Base-by-base conservation (phyloP, 2,329 filamentous ascomycete genomes). In the Remersonia thermophila region DNA sequence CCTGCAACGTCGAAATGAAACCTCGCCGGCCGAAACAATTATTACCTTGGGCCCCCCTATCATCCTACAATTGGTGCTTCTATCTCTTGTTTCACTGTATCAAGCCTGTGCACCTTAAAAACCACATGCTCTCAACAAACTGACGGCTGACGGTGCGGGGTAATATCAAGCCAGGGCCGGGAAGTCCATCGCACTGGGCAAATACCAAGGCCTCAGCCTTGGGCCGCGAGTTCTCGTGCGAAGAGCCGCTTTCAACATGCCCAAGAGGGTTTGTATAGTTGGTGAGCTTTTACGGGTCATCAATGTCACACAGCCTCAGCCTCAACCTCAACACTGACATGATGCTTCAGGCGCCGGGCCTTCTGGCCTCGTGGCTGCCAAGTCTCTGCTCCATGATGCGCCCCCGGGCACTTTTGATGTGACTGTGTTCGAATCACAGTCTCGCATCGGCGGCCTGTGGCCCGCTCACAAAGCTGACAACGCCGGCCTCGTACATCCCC, bases 371-470 rank as follows among this genome's bases (percentile, higher is more conserved):
- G 73, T 77, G 12, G 74, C 76, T 8, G 78, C 78, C 47, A 91
- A 89, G 59, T 80, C 77, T 0, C 64, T 91, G 18, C 65, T 85
- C 42, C 65, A 76, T 57, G 66, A 75, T 51, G 62, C 62, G 23
- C 63, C 70, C 0, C 54, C 57, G 2, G 65, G 57, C 9, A 61
- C 63, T 5, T 87, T 83, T 58, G 61, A 66, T 4, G 77, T 89
- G 32, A 80, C 73, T 3, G 55, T 93, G 16, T 83, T 80, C 49
- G 84, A 93, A 33, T 61, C 68, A 12, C 69, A 76, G 32, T 51
- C 65, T 25, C 67, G 71, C 27, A 66, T 89, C 12, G 84, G 83
- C 9, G 84, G 84, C 0, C 69, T 91, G n/a, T 93, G 84, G 84
- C 78, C 80, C 3, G 59, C 62, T 2, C 55, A 57, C 10, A 65